Evolutionary conservation across 371 early-diverging fungal species (phyloP).

Genomic region (Mucor irregularis): DNA sequence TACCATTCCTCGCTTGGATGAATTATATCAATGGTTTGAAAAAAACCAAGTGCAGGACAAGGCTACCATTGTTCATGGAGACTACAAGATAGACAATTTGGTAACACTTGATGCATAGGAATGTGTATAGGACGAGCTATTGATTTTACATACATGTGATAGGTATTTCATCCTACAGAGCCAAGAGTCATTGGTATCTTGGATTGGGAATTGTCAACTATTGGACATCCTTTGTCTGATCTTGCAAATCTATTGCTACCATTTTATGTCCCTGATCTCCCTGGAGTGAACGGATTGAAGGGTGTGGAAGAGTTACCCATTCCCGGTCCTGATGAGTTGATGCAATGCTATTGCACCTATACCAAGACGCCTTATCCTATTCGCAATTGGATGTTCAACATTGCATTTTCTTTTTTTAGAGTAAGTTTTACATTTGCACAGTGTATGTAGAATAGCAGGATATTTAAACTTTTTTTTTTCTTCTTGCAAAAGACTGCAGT

Average conservation of each 20-base stretch:
- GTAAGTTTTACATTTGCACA: no score
- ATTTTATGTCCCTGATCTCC: conserved; percentile 47
- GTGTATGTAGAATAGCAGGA: no score
- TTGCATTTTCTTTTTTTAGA: conserved; percentile 43
- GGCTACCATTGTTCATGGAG: conserved; percentile 87
- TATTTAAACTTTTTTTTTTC: neutral
- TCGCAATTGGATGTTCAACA: conserved; percentile 53
- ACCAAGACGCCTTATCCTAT: conserved; percentile 60
- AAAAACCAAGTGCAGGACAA: conserved; percentile 68
- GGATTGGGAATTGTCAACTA: conserved; percentile 94
- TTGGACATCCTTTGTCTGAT: conserved; percentile 94
- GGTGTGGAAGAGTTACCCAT: conserved; percentile 51
- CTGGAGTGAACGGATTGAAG: conserved; percentile 31
- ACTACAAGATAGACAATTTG: conserved; percentile 66
- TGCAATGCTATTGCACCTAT: conserved; percentile 63
- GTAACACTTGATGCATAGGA: no score
- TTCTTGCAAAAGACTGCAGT: no score
- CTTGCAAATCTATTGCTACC: conserved; percentile 86
- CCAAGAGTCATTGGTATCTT: conserved; percentile 85
- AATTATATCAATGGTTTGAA: conserved; percentile 76
- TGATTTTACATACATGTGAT: neutral
- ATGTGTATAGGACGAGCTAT: neutral
- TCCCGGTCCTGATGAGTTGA: conserved; percentile 60
- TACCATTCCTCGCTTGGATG: conserved; percentile 64
- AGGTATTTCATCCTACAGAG: conserved; percentile 78